Conservation (phyloP, 2,329 filamentous ascomycete species). For the Exophiala spinifera region DNA sequence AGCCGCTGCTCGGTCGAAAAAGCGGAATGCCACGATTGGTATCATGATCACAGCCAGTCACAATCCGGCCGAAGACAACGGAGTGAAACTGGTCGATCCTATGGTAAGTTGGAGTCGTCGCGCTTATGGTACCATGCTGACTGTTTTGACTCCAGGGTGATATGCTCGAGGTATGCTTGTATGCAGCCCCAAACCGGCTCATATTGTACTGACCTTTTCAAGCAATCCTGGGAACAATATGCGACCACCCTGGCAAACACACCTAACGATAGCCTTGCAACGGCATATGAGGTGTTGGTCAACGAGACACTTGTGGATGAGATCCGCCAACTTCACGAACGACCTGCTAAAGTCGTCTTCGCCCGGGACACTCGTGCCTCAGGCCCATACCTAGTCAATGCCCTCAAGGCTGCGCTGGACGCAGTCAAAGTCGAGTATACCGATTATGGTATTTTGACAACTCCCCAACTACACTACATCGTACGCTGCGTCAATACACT, state of each 20-base stretch:
- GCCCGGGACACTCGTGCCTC: constrained; percentile 92
- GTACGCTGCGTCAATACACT: constrained; percentile 92
- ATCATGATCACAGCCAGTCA: constrained; percentile 96
- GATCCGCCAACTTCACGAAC: constrained; percentile 54
- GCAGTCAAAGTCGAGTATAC: constrained; percentile 70
- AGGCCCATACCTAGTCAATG: constrained; percentile 75
- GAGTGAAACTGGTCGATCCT: constrained; percentile 93
- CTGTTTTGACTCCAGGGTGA: constrained; percentile 60
- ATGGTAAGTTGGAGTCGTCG: constrained; percentile 53
- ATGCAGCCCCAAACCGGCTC: not conserved
- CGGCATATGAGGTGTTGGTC: constrained; percentile 73
- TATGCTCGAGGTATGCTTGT: constrained; percentile 74
- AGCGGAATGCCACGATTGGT: constrained; percentile 86
- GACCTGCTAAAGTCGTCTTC: constrained; percentile 75
- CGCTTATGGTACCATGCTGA: constrained; percentile 18
- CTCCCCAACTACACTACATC: constrained; percentile 96
- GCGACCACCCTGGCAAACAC: constrained; percentile 89
- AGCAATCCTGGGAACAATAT: constrained; percentile 82
- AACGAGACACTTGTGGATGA: constrained; percentile 65
- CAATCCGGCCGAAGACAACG: constrained; percentile 86
- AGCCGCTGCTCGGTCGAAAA: constrained; percentile 82
- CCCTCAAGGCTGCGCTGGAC: constrained; percentile 74
- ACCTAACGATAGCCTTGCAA: constrained; percentile 68
- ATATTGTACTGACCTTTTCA: constrained; percentile 27
- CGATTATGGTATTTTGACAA: constrained; percentile 90